Evolutionary conservation across 2,329 filamentous ascomycete species (phyloP), one percentile per base, ranked within the genome.

Genomic region (Aspergillus ochraceus): DNA sequence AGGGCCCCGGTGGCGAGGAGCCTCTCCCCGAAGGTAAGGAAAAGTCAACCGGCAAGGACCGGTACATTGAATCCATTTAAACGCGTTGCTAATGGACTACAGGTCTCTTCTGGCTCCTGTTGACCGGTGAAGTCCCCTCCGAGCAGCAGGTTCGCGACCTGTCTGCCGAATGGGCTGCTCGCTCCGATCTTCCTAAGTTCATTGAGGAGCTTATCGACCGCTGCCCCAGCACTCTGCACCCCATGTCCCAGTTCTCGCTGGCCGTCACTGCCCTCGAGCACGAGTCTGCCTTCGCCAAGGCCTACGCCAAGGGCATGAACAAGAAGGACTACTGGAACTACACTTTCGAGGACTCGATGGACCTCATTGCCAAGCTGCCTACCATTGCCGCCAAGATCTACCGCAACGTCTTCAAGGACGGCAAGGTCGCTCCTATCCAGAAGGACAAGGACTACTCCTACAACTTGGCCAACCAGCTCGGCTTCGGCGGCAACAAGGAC

Each of bases 261-360:
- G 95, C 95, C 74, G 92, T 99, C 74, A 97, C 90, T 71, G 95
- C 95, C 76, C 93, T 99, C 76, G 95, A 99, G 88, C 93, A 97
- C 82, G 94, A 96, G 79, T 98, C 95, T 65, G 88, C 91, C 68
- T 99, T 99, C 82, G 89, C 95, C 79, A 97, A 97, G 87, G 95
- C 95, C 74, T 99, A 99, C 78, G 94, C 93, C 75, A 96, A 96
- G 88, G 95, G 95, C 77, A 91, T 99, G 77, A 95, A 94, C 88
- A 99, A 99, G 91, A 91, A 93, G 81, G 92, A 98, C 73, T 99
- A 99, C 91, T 99, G 95, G 95, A 88, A 89, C 81, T 93, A 98
- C 87, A 97, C 93, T 72, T 99, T 96, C 75, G 95, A 99, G 88
- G 95, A 99, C 84, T 95, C 93, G 64, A 98, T 99, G 94, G 94